Evolutionary conservation across 2,329 filamentous ascomycete species (phyloP).

Genomic region (Paraconiothyrium brasiliense): DNA sequence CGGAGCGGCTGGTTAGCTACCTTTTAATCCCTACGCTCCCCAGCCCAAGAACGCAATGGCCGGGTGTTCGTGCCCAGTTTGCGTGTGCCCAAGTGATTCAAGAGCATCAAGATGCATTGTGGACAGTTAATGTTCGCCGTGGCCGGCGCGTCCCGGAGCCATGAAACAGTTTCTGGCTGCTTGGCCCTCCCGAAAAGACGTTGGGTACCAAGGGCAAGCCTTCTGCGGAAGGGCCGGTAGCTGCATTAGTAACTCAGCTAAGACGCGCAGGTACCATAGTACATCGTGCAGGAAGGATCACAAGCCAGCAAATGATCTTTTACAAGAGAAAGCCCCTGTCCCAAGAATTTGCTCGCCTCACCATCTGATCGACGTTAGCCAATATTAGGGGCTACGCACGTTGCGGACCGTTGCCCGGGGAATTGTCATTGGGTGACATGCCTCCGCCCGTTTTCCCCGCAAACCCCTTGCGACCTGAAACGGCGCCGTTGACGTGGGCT

Average conservation of each 20-base stretch:
- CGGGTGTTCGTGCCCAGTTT: background rate
- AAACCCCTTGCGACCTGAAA: slow-evolving; percentile 1
- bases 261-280: background rate
- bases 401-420: background rate
- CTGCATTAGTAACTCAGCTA: background rate
- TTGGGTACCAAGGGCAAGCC: background rate
- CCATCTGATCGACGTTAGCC: background rate
- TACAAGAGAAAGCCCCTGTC: background rate
- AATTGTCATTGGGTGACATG: slow-evolving; percentile 1
- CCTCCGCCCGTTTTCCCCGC: background rate
- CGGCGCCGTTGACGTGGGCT: background rate
- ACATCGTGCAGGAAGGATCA: background rate
- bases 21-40: slow-evolving; percentile 3
- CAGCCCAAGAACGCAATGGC: background rate
- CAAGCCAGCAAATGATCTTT: background rate
- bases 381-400: background rate
- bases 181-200: background rate
- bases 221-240: slow-evolving; percentile 1
- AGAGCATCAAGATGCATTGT: background rate
- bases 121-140: slow-evolving; percentile 1
- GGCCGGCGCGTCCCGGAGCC: background rate
- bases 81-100: background rate
- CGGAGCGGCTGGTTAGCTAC: background rate
- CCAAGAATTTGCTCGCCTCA: background rate
- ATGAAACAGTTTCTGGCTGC: background rate